Conservation (phyloP, 208 protist genomes). For the Crithidia mellificae region DNA sequence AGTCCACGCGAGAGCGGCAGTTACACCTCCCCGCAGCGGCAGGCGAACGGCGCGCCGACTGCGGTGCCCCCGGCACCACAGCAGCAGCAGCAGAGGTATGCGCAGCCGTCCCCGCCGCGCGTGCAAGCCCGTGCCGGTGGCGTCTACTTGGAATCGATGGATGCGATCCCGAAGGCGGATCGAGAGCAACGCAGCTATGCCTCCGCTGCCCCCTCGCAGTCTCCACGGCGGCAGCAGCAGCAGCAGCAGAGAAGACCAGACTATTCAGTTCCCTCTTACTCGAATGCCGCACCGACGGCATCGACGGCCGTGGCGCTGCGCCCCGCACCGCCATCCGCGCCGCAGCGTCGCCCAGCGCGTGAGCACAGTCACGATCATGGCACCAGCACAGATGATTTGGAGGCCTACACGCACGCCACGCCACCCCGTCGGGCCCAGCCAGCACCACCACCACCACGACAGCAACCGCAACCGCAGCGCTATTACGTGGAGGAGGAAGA, state of each 20-base stretch:
- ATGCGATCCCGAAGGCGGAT: background rate
- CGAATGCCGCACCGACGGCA: background rate
- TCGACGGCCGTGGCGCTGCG: slow-evolving; percentile 11
- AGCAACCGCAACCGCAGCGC: slow-evolving; percentile 5
- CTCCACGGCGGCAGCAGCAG: background rate
- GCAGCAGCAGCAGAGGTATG: background rate
- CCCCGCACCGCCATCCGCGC: background rate
- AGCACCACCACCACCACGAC: background rate
- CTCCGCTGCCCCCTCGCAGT: background rate
- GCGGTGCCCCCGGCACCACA: background rate
- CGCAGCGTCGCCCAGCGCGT: background rate
- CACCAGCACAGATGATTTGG: slow-evolving; percentile 9
- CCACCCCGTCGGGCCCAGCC: background rate
- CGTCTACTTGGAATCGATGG: slow-evolving; percentile 11
- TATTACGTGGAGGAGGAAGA: too few species aligned
- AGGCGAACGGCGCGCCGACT: background rate
- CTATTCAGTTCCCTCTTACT: background rate
- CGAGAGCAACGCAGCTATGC: too few species aligned
- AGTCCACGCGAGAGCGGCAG: background rate
- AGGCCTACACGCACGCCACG: slow-evolving; percentile 7
- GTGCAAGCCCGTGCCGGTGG: slow-evolving; percentile 2
- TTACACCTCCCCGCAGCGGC: background rate
- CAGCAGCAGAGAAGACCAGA: background rate
- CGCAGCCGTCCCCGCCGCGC: slow-evolving; percentile 11
- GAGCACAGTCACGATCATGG: slow-evolving; percentile 8